These are phyloP conservation scores for Heliamphora ciliata DNA, from an alignment of 179 eudicot species.

Conservation along the genomic window DNA sequence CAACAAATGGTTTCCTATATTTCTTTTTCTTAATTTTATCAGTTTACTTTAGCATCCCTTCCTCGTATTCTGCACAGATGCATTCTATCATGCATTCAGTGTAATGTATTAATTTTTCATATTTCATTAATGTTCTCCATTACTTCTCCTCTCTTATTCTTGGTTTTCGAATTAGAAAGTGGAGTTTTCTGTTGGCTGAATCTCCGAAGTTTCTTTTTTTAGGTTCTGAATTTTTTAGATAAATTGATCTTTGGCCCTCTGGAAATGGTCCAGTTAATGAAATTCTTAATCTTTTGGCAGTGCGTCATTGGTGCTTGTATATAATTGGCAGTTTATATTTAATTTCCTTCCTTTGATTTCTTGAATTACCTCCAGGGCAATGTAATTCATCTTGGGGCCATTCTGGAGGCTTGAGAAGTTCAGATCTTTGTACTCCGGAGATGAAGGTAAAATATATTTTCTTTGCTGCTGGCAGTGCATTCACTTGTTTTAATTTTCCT, in stretches of 20 bases:
- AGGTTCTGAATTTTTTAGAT: not conserved
- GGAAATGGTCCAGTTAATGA: not conserved
- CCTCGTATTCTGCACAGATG: too few species aligned
- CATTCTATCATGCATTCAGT: too few species aligned
- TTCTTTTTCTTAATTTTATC: too few species aligned
- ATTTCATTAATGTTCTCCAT: too few species aligned
- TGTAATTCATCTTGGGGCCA: constrained; percentile 54
- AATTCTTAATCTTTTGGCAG: not conserved
- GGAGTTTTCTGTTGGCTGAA: not conserved
- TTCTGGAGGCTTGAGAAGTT: constrained; percentile 52
- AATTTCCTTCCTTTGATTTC: not conserved
- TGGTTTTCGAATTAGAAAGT: not conserved
- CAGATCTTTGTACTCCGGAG: constrained; percentile 74
- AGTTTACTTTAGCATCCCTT: too few species aligned
- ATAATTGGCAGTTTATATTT: not conserved
- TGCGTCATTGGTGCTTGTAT: not conserved
- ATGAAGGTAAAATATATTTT: constrained; percentile 49
- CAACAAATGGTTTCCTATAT: too few species aligned
- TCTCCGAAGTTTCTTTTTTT: too few species aligned
- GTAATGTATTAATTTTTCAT: too few species aligned
- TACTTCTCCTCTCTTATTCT: too few species aligned
- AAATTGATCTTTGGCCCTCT: not conserved
- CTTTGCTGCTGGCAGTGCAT: constrained; percentile 13
- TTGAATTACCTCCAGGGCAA: constrained; percentile 35
- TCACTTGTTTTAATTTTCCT: not conserved